Evolutionary conservation across 2,329 filamentous ascomycete genomes (phyloP).

Genomic region (Zymoseptoria ardabiliae): DNA sequence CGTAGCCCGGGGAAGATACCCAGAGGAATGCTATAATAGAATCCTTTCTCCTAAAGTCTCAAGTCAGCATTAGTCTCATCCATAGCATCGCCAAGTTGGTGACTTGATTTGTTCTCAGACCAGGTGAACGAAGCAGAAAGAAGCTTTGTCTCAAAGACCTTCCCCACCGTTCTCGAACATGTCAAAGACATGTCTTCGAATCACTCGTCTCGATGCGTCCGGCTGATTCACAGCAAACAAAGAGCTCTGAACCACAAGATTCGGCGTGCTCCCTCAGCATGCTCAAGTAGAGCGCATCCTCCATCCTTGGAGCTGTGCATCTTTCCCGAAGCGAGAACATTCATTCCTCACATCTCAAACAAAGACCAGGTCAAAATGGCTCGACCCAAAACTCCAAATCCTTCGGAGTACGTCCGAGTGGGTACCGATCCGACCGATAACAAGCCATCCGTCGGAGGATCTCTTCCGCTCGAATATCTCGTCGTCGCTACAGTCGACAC

Average conservation of each 20-base stretch:
- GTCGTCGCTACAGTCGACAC: background rate
- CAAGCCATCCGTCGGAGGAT: background rate
- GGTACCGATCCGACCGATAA: background rate
- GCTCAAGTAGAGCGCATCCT: no score
- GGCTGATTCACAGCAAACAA: background rate
- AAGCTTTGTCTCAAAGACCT: background rate
- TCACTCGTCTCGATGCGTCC: background rate
- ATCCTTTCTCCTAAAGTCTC: background rate
- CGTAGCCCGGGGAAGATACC: no score
- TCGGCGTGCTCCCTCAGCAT: background rate
- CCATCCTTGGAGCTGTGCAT: background rate
- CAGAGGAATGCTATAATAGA: background rate
- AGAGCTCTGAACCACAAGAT: background rate
- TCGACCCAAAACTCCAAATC: background rate
- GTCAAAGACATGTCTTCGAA: background rate
- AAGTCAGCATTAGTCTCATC: background rate
- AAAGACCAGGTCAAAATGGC: background rate
- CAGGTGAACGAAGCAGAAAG: background rate
- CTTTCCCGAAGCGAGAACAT: background rate
- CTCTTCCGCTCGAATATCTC: background rate
- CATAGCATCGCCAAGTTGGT: background rate
- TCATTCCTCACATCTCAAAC: background rate
- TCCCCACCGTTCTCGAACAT: background rate
- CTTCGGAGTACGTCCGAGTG: background rate
- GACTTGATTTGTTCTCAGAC: background rate